Evolutionary conservation across 177 flowering plant genomes (phyloP), one percentile per base, ranked within the genome.

Genomic region (Vitis hybrid): DNA sequence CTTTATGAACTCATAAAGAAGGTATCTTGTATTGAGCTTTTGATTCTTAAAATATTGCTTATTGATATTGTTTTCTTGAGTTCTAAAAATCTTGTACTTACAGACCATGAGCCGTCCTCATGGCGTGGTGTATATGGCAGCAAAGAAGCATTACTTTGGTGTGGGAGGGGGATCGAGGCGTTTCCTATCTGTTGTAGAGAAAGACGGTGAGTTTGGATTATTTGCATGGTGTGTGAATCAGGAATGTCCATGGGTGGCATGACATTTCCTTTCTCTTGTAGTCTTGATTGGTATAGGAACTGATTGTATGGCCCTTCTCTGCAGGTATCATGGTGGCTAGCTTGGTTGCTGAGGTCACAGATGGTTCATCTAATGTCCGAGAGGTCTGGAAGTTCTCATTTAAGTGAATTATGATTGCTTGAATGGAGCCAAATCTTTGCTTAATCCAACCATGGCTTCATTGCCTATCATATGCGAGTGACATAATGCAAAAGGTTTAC

Each of bases 131-230:
- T 96, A 89, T 75, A 72, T 96, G 89, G 91, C 99, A 7, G 97
- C 84, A 64, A 96, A 93, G 81, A 96, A 93, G 75, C 82, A 96
- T 81, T 93, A 96, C 77, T 93, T 93, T 85, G 99, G 99, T 60
- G 97, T 90, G 1, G 98, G 97, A 64, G 98, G 97, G 13, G 98
- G 98, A 72, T 84, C 97, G 33, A 81, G 93, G 68, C 81, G 84
- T 7, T 91, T 95, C 78, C 72, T 88, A 2, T 83, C 94, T 49
- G 59, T 90, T 39, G 88, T 90, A 10, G 97, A 89, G 69, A 87
- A 87, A 81, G 96, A 91, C 65, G 98, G 98, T 93, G 64, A 83
- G 90, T 26, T 69, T 66, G 70, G 51, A 9, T 7, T 71, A 21
- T 59, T 39, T 39, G 45, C 8, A 7, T 39, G 8, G 45, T 6